Evolutionary conservation across 306 rosid species (phyloP).

Genomic region (Trifolium subterraneum): DNA sequence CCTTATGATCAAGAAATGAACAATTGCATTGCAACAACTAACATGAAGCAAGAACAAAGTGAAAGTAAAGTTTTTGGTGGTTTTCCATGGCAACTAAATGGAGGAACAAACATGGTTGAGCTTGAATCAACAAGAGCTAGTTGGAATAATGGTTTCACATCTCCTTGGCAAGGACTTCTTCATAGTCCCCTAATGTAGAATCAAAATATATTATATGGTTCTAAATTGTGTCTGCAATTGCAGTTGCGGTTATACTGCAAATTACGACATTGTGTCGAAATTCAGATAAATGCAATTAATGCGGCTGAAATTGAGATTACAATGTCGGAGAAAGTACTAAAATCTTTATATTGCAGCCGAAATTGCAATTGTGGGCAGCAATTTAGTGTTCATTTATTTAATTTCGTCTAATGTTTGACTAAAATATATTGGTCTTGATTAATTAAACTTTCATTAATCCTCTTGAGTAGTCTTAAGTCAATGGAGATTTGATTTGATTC

Average conservation of each 20-base stretch:
- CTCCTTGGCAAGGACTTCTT: conserved; percentile 85
- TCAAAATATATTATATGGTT: neutral
- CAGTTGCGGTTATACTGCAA: neutral
- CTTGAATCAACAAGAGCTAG: conserved; percentile 67
- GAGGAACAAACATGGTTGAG: conserved; percentile 58
- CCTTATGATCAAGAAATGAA: conserved; percentile 50
- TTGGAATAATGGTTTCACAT: conserved; percentile 72
- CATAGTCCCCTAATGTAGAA: conserved; percentile 79
- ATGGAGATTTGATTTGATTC: conserved; percentile 41
- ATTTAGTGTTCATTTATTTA: conserved; percentile 35
- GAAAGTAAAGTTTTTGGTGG: conserved; percentile 68
- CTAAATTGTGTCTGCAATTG: neutral
- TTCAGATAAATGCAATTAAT: neutral
- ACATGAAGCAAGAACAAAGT: conserved; percentile 67
- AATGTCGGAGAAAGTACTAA: neutral
- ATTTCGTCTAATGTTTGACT: conserved; percentile 40
- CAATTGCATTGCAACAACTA: conserved; percentile 32
- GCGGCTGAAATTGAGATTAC: neutral
- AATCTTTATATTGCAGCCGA: no score
- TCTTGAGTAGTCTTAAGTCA: conserved; percentile 38
- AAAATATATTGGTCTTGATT: conserved; percentile 38
- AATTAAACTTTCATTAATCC: conserved; percentile 25
- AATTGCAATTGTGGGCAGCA: neutral
- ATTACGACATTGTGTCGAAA: neutral
- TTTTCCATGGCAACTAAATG: conserved; percentile 68